Evolutionary conservation across 2,329 filamentous ascomycete species (phyloP), one percentile per base, ranked within the genome.

Genomic region (Ascochyta rabiei): DNA sequence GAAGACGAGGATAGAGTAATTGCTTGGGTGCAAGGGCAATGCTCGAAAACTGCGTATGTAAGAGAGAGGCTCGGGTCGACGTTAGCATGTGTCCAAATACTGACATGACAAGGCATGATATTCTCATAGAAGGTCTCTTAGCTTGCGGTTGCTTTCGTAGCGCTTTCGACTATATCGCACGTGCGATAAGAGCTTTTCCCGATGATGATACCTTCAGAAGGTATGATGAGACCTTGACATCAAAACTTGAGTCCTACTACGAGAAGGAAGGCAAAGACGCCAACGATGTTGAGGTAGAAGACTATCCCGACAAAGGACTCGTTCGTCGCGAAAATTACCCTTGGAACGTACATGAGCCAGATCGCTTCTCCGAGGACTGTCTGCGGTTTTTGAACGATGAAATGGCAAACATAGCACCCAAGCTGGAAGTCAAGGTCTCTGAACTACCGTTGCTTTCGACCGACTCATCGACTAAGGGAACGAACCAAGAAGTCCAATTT

Each of bases 381-480:
- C 77, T 98, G 21, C 75, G 82, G 0, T 82, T 88, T 45, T 78
- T 98, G 39, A 98, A 98, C 69, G 75, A 79, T 19, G 81, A 88
- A 61, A 81, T 97, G 62, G 76, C 80, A 23, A 75, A 77, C 2
- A 86, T 91, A 50, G 91, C 92, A 0, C 89, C 91, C 0, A 93
- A 91, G 68, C 90, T 93, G 57, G 89, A 90, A 60, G 89, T 96
- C 26, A 84, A 86, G 53, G 87, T 89, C 3, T 86, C 91, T 0
- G 83, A 88, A 28, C 78, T 99, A 4, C 95, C 93, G 0, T 79
- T 90, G 0, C 77, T 98, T 13, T 54, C 57, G 4, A 51, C 47
- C 12, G 43, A 45, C 4, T 16, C 34, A 12, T 49, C 42, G 15
- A 24, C 9, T 1, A 23, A 61, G 13, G 37, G 79, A 82, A 55